A percentile compares a stretch with the other conserved stretches of the same genome.
Evolutionary conservation across 371 early-diverging fungal genomes (phyloP).

Genomic region (Dinochytrium kinnereticum): DNA sequence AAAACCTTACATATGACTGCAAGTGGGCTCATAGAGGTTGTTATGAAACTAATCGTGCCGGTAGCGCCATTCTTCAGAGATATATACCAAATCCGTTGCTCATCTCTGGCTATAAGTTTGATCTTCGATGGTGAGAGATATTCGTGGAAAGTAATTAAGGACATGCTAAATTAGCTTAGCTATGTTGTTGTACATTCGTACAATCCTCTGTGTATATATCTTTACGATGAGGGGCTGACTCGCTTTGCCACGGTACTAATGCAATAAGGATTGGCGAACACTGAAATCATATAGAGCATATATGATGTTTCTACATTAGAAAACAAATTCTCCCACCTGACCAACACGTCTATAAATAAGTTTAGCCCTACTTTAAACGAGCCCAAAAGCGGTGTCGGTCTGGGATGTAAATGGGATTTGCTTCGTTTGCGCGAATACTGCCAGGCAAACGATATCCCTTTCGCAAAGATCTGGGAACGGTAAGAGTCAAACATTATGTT

Average conservation of each 20-base stretch:
- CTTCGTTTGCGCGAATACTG: constrained; percentile 37
- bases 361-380: constrained; percentile 40
- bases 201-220: constrained; percentile 48
- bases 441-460: constrained; percentile 24
- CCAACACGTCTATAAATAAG: constrained; percentile 59
- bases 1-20: constrained; percentile 51
- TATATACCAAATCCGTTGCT: constrained; percentile 50
- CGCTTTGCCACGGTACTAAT: constrained; percentile 51
- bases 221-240: constrained; percentile 51
- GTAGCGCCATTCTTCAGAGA: constrained; percentile 49
- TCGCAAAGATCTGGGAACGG: constrained; percentile 41
- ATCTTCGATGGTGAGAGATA: constrained; percentile 49
- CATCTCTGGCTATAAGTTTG: constrained; percentile 56
- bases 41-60: not conserved
- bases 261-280: not conserved
- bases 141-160: not conserved
- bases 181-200: constrained; percentile 50
- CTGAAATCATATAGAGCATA: constrained; percentile 22
- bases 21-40: constrained; percentile 31
- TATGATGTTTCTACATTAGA: constrained; percentile 35
- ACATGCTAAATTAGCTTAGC: constrained; percentile 22
- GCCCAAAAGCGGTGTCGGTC: constrained; percentile 46
- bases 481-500: not conserved
- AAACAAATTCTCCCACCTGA: constrained; percentile 49
- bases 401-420: constrained; percentile 53